phyloP scores from a whole-genome alignment of 495 filamentous ascomycete genomes.

The Annulohypoxylon bovei region DNA sequence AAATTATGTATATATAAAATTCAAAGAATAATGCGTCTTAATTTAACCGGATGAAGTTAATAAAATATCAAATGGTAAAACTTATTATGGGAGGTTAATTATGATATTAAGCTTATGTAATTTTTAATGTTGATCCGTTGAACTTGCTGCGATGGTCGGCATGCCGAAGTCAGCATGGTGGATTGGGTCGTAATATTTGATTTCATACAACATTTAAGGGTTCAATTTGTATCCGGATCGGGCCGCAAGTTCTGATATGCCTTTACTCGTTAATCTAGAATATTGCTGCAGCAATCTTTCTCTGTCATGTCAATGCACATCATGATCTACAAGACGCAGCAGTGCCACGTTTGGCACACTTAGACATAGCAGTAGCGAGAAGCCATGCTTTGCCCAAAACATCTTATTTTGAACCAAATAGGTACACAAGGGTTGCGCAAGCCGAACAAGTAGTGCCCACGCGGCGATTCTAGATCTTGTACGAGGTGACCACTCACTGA shows the following conservation, averaged over 20 bases:
- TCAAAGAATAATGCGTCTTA: neutral
- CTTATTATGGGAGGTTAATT: neutral
- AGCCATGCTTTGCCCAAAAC: slow-evolving; percentile 34
- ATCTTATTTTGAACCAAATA: slow-evolving; percentile 21
- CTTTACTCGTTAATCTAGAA: slow-evolving; percentile 30
- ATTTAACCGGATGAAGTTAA: neutral
- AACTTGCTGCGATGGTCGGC: neutral
- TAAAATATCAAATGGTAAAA: neutral
- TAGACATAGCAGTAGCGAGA: slow-evolving; percentile 29
- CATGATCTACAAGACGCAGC: slow-evolving; percentile 43
- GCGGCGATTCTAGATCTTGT: slow-evolving; percentile 43
- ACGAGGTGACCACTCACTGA: slow-evolving; percentile 39
- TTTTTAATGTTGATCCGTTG: neutral
- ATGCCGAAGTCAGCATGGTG: slow-evolving; percentile 15
- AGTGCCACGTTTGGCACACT: slow-evolving; percentile 42
- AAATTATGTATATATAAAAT: neutral
- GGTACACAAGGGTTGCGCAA: slow-evolving; percentile 35
- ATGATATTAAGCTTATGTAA: neutral
- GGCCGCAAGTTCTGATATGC: slow-evolving; percentile 24
- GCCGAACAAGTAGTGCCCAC: slow-evolving; percentile 29
- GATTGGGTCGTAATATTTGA: neutral
- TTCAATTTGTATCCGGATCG: slow-evolving; percentile 33
- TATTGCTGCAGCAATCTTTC: slow-evolving; percentile 30
- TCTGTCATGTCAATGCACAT: slow-evolving; percentile 41
- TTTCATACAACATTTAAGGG: neutral